Conservation (phyloP, 768 basidiomycete genomes). For the Trametes sanguinea region DNA sequence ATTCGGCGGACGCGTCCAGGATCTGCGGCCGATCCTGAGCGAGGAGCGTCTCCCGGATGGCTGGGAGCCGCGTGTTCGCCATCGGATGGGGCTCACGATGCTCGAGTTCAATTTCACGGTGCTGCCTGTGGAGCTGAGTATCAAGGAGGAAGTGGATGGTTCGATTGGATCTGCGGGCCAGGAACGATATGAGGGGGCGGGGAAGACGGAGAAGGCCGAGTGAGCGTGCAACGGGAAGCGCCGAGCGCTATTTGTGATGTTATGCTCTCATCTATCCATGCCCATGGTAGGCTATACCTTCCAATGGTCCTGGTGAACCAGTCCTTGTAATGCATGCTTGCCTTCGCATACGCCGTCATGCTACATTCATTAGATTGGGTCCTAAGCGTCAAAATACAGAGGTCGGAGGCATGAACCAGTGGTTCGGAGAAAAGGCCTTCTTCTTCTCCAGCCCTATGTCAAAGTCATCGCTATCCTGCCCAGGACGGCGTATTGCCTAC, state of each 20-base stretch:
- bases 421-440: constrained; percentile 14
- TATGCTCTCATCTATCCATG: too few relatives aligned
- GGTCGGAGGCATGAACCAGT: constrained; percentile 25
- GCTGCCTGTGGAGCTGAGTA: constrained; percentile 34
- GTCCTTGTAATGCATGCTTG: background rate
- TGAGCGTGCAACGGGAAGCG: too few relatives aligned
- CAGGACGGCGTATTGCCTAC: background rate
- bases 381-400: background rate
- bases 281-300: too few relatives aligned
- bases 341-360: background rate
- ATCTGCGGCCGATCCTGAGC: constrained; percentile 53
- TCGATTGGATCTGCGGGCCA: constrained; percentile 2
- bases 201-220: background rate
- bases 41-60: constrained; percentile 73
- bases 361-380: background rate
- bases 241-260: too few relatives aligned
- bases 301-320: too few relatives aligned
- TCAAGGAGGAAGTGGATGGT: constrained; percentile 32
- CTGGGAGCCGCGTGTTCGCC: constrained; percentile 66
- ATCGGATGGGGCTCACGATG: constrained; percentile 62
- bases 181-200: constrained; percentile 1
- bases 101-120: constrained; percentile 49
- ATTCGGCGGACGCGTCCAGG: constrained; percentile 63
- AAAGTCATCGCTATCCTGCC: background rate
- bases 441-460: constrained; percentile 6